Percentiles rank a stretch among this genome's conserved stretches.
phyloP scores from a whole-genome alignment of 495 filamentous ascomycete species.

The Platismatia glauca region DNA sequence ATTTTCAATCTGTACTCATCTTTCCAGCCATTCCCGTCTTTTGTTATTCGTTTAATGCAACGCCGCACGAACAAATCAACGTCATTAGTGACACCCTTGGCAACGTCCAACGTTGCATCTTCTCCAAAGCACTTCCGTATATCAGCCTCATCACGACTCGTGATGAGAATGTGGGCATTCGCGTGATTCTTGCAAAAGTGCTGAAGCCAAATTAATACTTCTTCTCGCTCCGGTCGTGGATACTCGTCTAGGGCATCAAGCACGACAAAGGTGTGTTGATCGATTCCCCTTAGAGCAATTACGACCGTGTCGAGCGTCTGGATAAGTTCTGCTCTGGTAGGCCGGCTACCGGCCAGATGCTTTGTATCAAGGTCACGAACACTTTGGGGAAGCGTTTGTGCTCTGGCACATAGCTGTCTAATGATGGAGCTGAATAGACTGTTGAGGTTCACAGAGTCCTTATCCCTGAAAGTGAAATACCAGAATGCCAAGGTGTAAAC shows the following conservation, averaged over 20 bases:
- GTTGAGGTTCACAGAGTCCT: neutral
- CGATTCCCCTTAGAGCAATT: neutral
- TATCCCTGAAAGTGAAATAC: conserved; percentile 4
- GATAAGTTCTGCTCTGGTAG: neutral
- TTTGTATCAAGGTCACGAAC: neutral
- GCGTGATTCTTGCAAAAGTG: neutral
- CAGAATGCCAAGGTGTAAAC: conserved; percentile 1
- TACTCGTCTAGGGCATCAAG: conserved; percentile 9
- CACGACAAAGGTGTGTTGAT: conserved; percentile 1
- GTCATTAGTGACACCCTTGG: neutral
- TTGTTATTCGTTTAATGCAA: neutral
- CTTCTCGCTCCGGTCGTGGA: neutral
- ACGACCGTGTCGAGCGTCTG: neutral
- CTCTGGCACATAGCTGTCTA: neutral
- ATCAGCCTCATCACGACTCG: neutral
- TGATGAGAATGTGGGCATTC: neutral
- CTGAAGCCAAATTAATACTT: neutral
- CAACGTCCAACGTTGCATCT: neutral
- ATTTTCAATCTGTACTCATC: neutral
- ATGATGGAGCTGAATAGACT: conserved; percentile 1
- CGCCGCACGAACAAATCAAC: neutral
- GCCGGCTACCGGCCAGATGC: neutral
- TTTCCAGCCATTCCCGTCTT: neutral
- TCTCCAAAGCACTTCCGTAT: neutral
- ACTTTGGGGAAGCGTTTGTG: neutral